Evolutionary conservation across 2,329 filamentous ascomycete genomes (phyloP).

Genomic region (Colletotrichum noveboracense): DNA sequence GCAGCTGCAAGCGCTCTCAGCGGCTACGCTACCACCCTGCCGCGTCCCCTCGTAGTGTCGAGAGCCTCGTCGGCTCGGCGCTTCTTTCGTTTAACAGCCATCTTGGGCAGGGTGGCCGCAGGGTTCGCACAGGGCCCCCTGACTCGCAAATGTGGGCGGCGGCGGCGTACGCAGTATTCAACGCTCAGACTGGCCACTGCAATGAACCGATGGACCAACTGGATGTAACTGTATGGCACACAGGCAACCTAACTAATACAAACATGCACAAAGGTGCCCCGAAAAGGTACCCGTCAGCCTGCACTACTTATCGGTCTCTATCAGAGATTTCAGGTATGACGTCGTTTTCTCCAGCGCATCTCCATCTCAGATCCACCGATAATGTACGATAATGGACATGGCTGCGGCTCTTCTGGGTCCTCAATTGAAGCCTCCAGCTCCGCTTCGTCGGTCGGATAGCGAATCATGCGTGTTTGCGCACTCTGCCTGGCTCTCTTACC

Average conservation of each 20-base stretch:
- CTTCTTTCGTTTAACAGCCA: neutral
- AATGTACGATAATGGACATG: conserved; percentile 11
- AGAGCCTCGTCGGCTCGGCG: neutral
- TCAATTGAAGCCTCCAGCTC: neutral
- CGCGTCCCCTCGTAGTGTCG: neutral
- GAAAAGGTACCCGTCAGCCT: neutral
- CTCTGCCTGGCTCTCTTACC: neutral
- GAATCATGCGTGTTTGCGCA: neutral
- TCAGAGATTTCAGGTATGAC: conserved; percentile 15
- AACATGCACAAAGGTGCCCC: neutral
- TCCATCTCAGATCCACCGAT: conserved; percentile 13
- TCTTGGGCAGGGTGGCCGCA: neutral
- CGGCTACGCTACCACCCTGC: neutral
- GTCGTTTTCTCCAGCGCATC: conserved; percentile 9
- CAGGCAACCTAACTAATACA: neutral
- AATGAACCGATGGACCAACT: neutral
- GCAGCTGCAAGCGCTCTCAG: conserved; percentile 18
- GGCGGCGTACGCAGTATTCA: neutral
- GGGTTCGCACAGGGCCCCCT: conserved; percentile 16
- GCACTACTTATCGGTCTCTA: conserved; percentile 6
- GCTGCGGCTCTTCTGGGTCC: conserved; percentile 12
- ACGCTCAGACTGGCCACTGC: neutral
- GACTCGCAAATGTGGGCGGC: conserved; percentile 6
- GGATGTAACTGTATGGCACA: neutral
- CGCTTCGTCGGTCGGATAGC: neutral